phyloP scores from a whole-genome alignment of 352 stramenopile species.

The Blastocystis sp. region DNA sequence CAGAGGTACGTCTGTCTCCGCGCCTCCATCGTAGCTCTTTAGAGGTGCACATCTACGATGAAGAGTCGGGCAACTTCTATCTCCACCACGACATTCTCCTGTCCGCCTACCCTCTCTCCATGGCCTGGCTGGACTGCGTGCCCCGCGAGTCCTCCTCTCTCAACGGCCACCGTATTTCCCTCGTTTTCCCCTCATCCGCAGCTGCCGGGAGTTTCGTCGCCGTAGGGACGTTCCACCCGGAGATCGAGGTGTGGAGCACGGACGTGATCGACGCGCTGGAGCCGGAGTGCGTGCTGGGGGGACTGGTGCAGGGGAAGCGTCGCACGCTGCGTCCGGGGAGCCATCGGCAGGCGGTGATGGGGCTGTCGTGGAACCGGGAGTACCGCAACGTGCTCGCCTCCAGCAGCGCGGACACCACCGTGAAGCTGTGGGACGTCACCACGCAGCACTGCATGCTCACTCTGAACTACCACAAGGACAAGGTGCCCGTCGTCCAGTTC shows the following conservation, averaged over 20 bases:
- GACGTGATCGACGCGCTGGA: constrained; percentile 97
- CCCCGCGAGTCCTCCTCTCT: constrained; percentile 57
- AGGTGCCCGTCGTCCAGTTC: constrained; percentile 92
- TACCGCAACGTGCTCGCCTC: constrained; percentile 88
- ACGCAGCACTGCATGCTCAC: constrained; percentile 86
- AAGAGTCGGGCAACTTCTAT: constrained; percentile 90
- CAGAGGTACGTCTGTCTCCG: not conserved
- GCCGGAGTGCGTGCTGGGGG: constrained; percentile 85
- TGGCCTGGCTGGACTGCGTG: constrained; percentile 88
- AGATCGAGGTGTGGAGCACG: constrained; percentile 99
- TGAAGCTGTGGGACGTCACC: constrained; percentile 90
- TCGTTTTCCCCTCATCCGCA: not conserved
- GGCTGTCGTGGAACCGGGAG: constrained; percentile 90
- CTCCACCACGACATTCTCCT: constrained; percentile 99
- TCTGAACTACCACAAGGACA: constrained; percentile 93
- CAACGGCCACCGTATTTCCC: constrained; percentile 44
- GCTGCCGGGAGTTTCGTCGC: constrained; percentile 86
- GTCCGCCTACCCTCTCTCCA: constrained; percentile 90
- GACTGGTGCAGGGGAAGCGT: constrained; percentile 74
- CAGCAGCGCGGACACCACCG: constrained; percentile 90
- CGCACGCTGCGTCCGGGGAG: constrained; percentile 80
- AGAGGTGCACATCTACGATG: constrained; percentile 97
- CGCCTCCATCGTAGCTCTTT: constrained; percentile 75
- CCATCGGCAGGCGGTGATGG: constrained; percentile 94
- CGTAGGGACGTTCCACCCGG: constrained; percentile 95